phyloP scores from a whole-genome alignment of 2,329 filamentous ascomycete species.

The Grosmannia penicillata region DNA sequence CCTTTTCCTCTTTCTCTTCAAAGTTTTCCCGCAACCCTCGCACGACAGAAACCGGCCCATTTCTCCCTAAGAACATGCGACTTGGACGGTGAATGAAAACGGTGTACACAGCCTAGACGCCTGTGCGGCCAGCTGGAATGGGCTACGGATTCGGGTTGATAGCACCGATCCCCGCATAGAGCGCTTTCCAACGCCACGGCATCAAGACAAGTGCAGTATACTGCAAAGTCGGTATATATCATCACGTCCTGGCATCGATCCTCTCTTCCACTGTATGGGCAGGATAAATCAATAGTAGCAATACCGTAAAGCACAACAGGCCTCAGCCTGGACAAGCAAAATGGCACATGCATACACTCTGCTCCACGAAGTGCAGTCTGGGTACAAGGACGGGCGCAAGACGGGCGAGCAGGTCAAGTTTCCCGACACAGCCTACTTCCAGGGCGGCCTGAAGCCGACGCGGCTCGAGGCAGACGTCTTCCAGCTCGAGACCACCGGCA shows the following conservation, averaged over 20 bases:
- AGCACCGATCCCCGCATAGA: slow-evolving; percentile 2
- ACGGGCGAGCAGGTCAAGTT: slow-evolving; percentile 9
- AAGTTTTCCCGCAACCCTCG: too few relatives aligned
- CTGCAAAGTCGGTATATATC: too few relatives aligned
- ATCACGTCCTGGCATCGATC: too few relatives aligned
- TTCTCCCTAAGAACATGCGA: too few relatives aligned
- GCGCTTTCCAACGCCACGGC: too few relatives aligned
- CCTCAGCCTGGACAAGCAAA: not conserved
- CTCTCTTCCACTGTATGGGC: too few relatives aligned
- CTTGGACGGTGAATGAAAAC: too few relatives aligned
- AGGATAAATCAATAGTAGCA: too few relatives aligned
- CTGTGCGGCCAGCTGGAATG: not conserved
- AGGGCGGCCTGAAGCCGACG: slow-evolving; percentile 10
- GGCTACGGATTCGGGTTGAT: slow-evolving; percentile 6
- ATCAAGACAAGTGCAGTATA: too few relatives aligned
- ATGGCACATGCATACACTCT: slow-evolving; percentile 12
- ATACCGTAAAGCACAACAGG: too few relatives aligned
- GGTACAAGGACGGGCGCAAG: slow-evolving; percentile 11
- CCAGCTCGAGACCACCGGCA: slow-evolving; percentile 12
- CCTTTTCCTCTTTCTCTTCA: too few relatives aligned
- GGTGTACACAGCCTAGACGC: not conserved
- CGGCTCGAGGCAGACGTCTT: slow-evolving; percentile 12
- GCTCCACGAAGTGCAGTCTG: slow-evolving; percentile 10
- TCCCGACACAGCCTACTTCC: slow-evolving; percentile 10
- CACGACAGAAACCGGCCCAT: too few relatives aligned